Percentiles rank a stretch among this genome's conserved stretches.
phyloP scores from a whole-genome alignment of 768 basidiomycete genomes.

The Termitomyces sp. region DNA sequence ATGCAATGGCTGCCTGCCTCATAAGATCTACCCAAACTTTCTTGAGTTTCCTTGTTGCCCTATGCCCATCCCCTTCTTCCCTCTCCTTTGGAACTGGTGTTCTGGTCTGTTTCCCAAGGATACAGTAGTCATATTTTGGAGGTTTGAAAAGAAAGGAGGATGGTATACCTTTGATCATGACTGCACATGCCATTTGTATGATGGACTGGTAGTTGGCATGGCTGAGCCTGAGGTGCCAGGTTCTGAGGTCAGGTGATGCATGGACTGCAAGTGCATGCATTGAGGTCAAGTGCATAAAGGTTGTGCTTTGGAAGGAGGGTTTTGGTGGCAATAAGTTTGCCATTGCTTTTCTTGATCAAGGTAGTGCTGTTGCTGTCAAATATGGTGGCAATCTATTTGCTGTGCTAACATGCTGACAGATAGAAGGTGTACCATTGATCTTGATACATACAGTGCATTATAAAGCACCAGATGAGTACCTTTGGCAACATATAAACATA shows the following conservation, averaged over 20 bases:
- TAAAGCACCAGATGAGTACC: neutral
- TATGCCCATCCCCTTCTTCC: neutral
- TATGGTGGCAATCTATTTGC: neutral
- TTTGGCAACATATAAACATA: neutral
- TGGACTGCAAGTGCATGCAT: too few species aligned
- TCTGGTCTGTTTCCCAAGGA: neutral
- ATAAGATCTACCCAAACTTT: neutral
- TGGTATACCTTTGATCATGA: too few species aligned
- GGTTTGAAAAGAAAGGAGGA: neutral
- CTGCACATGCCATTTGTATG: too few species aligned
- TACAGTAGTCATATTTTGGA: neutral
- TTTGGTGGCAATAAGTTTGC: too few species aligned
- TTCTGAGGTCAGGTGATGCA: too few species aligned
- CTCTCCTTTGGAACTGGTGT: neutral
- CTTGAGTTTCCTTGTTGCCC: neutral
- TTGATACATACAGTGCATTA: neutral
- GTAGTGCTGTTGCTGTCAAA: neutral
- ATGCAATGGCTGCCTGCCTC: neutral
- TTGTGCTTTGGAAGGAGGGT: too few species aligned
- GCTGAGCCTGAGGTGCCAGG: too few species aligned
- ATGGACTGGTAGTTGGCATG: too few species aligned
- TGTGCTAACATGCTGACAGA: neutral
- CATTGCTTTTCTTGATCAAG: neutral
- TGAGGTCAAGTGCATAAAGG: too few species aligned
- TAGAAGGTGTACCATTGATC: neutral